Conservation (phyloP, 495 filamentous ascomycete genomes). For the Hapsidospora chrysogenum region DNA sequence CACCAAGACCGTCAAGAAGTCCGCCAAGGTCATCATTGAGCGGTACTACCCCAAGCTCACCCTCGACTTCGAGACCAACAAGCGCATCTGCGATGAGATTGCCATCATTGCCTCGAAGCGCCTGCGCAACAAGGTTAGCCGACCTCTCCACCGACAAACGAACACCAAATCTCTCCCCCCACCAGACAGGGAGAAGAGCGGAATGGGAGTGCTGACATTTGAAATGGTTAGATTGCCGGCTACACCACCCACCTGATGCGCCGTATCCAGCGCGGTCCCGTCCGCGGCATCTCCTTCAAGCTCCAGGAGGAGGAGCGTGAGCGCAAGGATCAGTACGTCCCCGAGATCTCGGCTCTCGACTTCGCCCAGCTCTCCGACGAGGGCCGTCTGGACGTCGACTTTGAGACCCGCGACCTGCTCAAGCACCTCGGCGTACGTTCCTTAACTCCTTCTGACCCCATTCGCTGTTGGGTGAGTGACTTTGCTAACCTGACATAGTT, state of each 20-base stretch:
- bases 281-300: constrained; percentile 99
- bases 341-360: constrained; percentile 95
- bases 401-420: constrained; percentile 94
- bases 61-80: constrained; percentile 99
- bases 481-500: constrained; percentile 38
- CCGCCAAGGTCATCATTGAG: constrained; percentile 99
- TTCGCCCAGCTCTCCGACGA: constrained; percentile 80
- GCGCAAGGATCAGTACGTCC: constrained; percentile 99
- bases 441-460: neutral
- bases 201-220: constrained; percentile 1
- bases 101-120: constrained; percentile 98
- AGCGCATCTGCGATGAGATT: constrained; percentile 99
- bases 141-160: neutral
- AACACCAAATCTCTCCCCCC: neutral
- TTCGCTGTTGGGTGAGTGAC: too few species aligned
- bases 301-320: constrained; percentile 99
- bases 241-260: constrained; percentile 97
- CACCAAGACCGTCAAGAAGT: constrained; percentile 99
- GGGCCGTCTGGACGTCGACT: constrained; percentile 85
- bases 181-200: neutral
- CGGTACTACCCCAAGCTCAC: constrained; percentile 96
- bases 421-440: constrained; percentile 92
- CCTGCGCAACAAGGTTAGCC: constrained; percentile 82
- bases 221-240: constrained; percentile 70
- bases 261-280: constrained; percentile 96